Conservation (phyloP, 2,329 filamentous ascomycete genomes). For the Rutstroemia sp. region DNA sequence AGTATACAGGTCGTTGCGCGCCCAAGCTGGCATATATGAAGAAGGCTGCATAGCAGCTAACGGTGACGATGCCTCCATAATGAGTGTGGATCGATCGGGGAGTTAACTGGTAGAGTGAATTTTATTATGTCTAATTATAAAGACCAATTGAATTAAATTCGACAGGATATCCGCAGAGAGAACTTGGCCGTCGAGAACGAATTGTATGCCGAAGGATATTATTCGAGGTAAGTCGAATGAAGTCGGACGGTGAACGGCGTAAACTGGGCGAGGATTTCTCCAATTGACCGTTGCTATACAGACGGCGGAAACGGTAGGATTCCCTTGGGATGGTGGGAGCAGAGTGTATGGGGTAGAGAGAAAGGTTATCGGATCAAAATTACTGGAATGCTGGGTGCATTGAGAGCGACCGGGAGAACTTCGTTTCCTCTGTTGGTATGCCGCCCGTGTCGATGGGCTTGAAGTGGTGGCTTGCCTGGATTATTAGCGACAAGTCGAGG, state of each 20-base stretch:
- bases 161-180: not conserved
- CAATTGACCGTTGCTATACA: slow-evolving; percentile 9
- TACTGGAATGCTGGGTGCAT: slow-evolving; percentile 10
- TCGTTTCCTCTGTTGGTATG: not conserved
- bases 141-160: slow-evolving; percentile 4
- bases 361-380: slow-evolving; percentile 2
- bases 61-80: slow-evolving; percentile 90
- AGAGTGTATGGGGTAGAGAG: not conserved
- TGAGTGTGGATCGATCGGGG: not conserved
- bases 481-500: not conserved
- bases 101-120: not conserved
- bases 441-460: not conserved
- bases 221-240: not conserved
- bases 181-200: not conserved
- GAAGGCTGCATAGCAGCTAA: slow-evolving; percentile 85
- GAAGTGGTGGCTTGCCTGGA: not conserved
- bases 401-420: not conserved
- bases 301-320: not conserved
- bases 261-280: not conserved
- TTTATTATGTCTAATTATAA: slow-evolving; percentile 2
- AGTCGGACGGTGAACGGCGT: too few relatives aligned
- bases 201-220: not conserved
- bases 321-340: not conserved
- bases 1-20: slow-evolving; percentile 44
- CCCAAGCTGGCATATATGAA: slow-evolving; percentile 57